These are phyloP conservation scores for Lasiodiplodia sp. DNA, from an alignment of 2,329 filamentous ascomycete genomes.

Conservation along the genomic window DNA sequence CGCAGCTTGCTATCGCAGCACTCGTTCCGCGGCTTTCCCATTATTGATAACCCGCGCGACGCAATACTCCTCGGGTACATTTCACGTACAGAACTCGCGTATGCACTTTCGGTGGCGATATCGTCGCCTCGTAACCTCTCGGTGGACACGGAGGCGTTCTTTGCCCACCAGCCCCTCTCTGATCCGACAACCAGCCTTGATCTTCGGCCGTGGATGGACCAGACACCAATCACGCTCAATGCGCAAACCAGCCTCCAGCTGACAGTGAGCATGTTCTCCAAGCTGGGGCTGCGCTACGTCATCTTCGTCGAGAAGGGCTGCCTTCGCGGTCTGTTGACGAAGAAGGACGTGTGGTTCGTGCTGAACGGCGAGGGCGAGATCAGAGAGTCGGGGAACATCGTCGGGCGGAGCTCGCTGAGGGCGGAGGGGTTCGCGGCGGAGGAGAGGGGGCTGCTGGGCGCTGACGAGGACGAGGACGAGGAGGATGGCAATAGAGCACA, in stretches of 20 bases:
- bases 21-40: constrained; percentile 88
- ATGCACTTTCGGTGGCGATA: constrained; percentile 74
- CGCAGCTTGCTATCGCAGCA: constrained; percentile 74
- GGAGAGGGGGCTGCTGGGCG: constrained; percentile 47
- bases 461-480: constrained; percentile 18
- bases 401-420: constrained; percentile 44
- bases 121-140: constrained; percentile 66
- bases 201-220: constrained; percentile 97
- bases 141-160: constrained; percentile 79
- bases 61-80: constrained; percentile 91
- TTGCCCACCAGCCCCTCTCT: constrained; percentile 77
- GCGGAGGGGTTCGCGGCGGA: constrained; percentile 45
- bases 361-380: constrained; percentile 71
- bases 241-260: constrained; percentile 78
- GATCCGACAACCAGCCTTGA: constrained; percentile 83
- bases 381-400: constrained; percentile 35
- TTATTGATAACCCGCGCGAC: constrained; percentile 79
- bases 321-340: constrained; percentile 86
- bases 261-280: constrained; percentile 93
- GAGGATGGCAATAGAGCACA: constrained; percentile 3
- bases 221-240: constrained; percentile 91
- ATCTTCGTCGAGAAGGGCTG: constrained; percentile 84
- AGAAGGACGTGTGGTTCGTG: constrained; percentile 97
- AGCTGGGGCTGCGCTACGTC: constrained; percentile 88
- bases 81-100: constrained; percentile 85